A percentile compares a stretch with the other conserved stretches of the same genome.
phyloP scores from a whole-genome alignment of 208 protist genomes.

The Polymyxa betae region DNA sequence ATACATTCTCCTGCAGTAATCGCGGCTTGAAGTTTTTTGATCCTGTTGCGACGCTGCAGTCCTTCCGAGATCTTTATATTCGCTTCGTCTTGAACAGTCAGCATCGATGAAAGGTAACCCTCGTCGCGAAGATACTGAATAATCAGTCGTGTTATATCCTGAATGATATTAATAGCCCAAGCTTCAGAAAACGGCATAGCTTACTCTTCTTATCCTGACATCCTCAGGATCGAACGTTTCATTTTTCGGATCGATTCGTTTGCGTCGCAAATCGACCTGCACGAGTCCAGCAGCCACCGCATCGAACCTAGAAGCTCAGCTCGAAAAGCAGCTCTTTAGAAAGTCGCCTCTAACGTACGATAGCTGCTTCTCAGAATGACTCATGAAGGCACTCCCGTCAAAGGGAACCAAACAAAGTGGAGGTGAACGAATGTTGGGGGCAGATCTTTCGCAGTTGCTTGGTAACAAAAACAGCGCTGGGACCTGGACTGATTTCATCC shows the following conservation, averaged over 20 bases:
- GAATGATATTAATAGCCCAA: constrained; percentile 11
- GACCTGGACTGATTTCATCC: no score
- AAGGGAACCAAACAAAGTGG: no score
- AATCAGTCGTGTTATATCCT: constrained; percentile 76
- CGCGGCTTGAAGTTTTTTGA: constrained; percentile 68
- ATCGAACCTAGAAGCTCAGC: background rate
- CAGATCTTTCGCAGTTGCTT: no score
- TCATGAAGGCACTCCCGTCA: no score
- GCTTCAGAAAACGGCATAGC: background rate
- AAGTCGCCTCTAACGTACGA: no score
- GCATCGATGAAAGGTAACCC: constrained; percentile 68
- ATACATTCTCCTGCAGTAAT: constrained; percentile 73
- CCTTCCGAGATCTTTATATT: constrained; percentile 70
- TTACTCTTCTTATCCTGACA: background rate
- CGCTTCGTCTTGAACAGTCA: constrained; percentile 76
- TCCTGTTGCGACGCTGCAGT: constrained; percentile 43
- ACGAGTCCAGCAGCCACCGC: background rate
- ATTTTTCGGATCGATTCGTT: background rate
- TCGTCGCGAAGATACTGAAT: constrained; percentile 75
- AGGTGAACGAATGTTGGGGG: no score
- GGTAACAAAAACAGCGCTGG: no score
- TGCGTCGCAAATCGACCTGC: background rate
- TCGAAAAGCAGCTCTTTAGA: no score
- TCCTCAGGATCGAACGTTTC: background rate
- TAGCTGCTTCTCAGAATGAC: no score